Conservation (phyloP, 2,329 filamentous ascomycete genomes). For the Colletotrichum caudatum region DNA sequence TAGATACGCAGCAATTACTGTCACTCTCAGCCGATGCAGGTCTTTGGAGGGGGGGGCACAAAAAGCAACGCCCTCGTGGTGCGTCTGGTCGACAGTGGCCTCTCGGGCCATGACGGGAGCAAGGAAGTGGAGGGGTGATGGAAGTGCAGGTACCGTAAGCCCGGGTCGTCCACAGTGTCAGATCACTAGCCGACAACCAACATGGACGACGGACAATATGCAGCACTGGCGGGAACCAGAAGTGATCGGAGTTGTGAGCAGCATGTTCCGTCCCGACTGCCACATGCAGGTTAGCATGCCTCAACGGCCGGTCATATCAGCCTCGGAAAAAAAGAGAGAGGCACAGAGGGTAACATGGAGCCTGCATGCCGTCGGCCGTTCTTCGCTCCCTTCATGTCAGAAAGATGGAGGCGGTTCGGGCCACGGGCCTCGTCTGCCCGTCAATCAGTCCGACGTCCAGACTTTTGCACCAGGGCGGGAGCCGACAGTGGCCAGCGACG, state of each 20-base stretch:
- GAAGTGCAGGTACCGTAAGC: slow-evolving; percentile 13
- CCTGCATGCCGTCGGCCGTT: slow-evolving; percentile 26
- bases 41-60: background rate
- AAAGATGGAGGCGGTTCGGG: slow-evolving; percentile 17
- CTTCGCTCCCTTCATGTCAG: slow-evolving; percentile 5
- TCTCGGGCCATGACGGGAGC: background rate
- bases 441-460: slow-evolving; percentile 11
- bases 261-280: slow-evolving; percentile 16
- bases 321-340: slow-evolving; percentile 22
- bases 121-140: background rate
- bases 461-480: background rate
- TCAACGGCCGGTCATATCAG: slow-evolving; percentile 6
- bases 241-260: slow-evolving; percentile 25
- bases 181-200: background rate
- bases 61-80: background rate
- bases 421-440: slow-evolving; percentile 5
- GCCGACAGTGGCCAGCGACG: slow-evolving; percentile 14
- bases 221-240: slow-evolving; percentile 16
- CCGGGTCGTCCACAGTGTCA: slow-evolving; percentile 13
- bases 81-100: background rate
- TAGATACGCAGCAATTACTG: too few relatives aligned
- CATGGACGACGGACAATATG: background rate
- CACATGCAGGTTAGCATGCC: slow-evolving; percentile 21
- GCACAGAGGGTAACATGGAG: slow-evolving; percentile 27
- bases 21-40: background rate